A percentile compares a stretch with the other conserved stretches of the same genome.
Evolutionary conservation across 1,284 basidiomycete species (phyloP).

Genomic region (Malassezia psittaci): DNA sequence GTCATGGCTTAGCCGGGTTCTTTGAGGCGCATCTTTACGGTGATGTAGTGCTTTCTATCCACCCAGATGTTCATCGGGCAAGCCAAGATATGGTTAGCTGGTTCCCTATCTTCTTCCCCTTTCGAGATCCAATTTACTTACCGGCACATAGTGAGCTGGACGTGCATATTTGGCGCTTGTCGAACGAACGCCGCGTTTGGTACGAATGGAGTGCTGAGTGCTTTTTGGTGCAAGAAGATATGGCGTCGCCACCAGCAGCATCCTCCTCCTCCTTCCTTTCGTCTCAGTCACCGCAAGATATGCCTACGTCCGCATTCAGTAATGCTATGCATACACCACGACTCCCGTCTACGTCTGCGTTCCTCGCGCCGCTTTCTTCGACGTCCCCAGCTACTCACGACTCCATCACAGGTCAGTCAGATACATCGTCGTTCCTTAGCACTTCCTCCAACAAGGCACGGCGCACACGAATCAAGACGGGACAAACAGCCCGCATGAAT

Average conservation of each 20-base stretch:
- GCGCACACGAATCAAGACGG: constrained; percentile 63
- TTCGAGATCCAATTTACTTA: constrained; percentile 79
- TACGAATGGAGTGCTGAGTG: constrained; percentile 97
- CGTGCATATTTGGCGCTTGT: constrained; percentile 87
- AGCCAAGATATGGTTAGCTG: constrained; percentile 90
- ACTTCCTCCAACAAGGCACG: background rate
- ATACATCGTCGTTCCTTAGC: background rate
- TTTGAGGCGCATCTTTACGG: constrained; percentile 90
- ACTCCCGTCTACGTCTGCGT: constrained; percentile 20
- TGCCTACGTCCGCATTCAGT: constrained; percentile 19
- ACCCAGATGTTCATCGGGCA: constrained; percentile 69
- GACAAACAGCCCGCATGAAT: constrained; percentile 82
- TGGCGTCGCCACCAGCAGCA: background rate
- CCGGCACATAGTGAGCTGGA: constrained; percentile 83
- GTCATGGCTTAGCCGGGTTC: constrained; percentile 95
- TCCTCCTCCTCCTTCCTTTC: background rate
- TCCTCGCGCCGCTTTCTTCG: background rate
- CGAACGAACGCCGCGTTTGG: constrained; percentile 71
- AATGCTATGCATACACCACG: constrained; percentile 40
- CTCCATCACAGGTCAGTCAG: background rate
- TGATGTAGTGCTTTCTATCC: constrained; percentile 80
- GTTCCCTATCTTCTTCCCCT: constrained; percentile 95
- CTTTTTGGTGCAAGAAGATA: constrained; percentile 55
- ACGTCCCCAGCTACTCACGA: constrained; percentile 3
- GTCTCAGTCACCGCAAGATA: constrained; percentile 2